A percentile compares a stretch with the other conserved stretches of the same genome.
Evolutionary conservation across 1,284 basidiomycete species (phyloP).

Genomic region (Ceratobasidium theobromae): DNA sequence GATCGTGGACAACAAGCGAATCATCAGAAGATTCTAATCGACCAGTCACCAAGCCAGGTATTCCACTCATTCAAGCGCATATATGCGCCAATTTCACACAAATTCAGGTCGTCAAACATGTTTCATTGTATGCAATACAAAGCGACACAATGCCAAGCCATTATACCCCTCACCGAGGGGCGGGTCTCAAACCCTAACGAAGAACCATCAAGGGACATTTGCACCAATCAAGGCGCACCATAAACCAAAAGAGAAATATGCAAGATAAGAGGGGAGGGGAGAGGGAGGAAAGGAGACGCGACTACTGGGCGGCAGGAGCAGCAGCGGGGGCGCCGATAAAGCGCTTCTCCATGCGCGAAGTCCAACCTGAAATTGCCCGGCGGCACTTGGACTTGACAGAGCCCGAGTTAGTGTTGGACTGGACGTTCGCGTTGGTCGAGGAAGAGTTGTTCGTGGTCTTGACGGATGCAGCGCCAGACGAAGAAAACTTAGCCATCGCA

Average conservation of each 20-base stretch:
- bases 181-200: background rate
- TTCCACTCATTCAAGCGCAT: too few species aligned
- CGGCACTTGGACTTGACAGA: background rate
- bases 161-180: background rate
- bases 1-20: too few species aligned
- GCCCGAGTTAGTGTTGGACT: background rate
- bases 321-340: background rate
- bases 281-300: background rate
- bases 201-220: slow-evolving; percentile 4
- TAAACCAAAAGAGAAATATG: background rate
- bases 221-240: background rate
- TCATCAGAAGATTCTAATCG: too few species aligned
- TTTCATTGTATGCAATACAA: slow-evolving; percentile 29
- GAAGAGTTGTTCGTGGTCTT: slow-evolving; percentile 45
- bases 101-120: background rate
- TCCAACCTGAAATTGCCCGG: background rate
- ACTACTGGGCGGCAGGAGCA: background rate
- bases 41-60: too few species aligned
- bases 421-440: slow-evolving; percentile 44
- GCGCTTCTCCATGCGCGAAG: slow-evolving; percentile 18
- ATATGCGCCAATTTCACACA: too few species aligned
- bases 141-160: slow-evolving; percentile 12
- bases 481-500: slow-evolving; percentile 9
- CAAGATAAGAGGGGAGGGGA: background rate
- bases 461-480: background rate